A percentile compares a stretch with the other conserved stretches of the same genome.
These are phyloP conservation scores for Castanea sativa DNA, from an alignment of 306 rosid species.

Conservation along the genomic window DNA sequence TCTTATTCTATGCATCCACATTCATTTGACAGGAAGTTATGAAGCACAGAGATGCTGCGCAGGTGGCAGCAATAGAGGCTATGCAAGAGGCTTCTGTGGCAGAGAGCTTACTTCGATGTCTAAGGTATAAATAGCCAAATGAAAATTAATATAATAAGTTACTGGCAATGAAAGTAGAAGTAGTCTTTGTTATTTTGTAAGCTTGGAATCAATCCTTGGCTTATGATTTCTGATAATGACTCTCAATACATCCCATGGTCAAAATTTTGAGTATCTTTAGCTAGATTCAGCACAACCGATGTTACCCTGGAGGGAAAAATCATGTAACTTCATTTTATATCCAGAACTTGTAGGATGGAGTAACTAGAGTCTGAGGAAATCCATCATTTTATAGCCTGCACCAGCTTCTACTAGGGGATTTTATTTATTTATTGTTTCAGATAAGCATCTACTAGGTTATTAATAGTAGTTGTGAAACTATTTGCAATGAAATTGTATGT, in stretches of 20 bases:
- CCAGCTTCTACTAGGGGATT: background rate
- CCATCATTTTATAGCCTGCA: background rate
- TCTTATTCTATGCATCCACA: constrained; percentile 13
- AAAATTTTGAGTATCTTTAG: background rate
- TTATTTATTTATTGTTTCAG: too few species aligned
- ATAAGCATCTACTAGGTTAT: background rate
- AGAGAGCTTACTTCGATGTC: constrained; percentile 82
- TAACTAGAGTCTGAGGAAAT: background rate
- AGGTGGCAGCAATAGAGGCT: constrained; percentile 84
- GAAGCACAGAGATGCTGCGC: constrained; percentile 95
- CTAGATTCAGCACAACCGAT: background rate
- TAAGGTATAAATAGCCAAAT: constrained; percentile 52
- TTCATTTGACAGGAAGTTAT: constrained; percentile 67
- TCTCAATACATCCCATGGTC: background rate
- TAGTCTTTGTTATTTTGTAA: background rate
- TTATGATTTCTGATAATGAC: background rate
- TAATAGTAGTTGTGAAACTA: background rate
- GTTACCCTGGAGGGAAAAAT: too few species aligned
- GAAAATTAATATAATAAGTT: background rate
- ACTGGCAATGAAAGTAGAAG: background rate
- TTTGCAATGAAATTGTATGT: background rate
- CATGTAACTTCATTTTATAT: background rate
- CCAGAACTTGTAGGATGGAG: background rate
- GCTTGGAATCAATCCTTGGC: background rate
- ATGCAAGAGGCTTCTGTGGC: constrained; percentile 94